These are phyloP conservation scores for Juglanconis juglandina DNA, from an alignment of 2,329 filamentous ascomycete genomes.

Conservation along the genomic window DNA sequence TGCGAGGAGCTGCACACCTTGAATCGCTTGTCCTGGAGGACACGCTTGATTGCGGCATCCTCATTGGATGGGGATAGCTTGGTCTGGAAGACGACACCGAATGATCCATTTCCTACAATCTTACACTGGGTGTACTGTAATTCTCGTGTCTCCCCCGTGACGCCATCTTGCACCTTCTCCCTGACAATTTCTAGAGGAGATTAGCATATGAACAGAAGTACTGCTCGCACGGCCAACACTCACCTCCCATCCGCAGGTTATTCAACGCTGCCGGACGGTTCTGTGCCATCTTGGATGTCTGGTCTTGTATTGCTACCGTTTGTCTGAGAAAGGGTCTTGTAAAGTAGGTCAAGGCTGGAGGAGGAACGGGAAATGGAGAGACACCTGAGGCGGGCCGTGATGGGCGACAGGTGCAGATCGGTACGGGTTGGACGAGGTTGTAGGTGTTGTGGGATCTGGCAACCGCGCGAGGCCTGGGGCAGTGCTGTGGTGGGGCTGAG, in stretches of 20 bases:
- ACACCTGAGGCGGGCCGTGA: conserved; percentile 29
- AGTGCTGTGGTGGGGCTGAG: not conserved
- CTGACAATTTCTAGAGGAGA: conserved; percentile 78
- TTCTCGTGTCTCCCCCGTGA: conserved; percentile 94
- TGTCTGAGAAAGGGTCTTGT: conserved; percentile 13
- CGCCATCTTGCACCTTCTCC: conserved; percentile 97
- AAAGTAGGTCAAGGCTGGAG: conserved; percentile 18
- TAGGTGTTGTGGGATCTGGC: conserved; percentile 1
- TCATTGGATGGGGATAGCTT: conserved; percentile 97
- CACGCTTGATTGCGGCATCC: conserved; percentile 97
- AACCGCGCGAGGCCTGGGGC: conserved; percentile 6
- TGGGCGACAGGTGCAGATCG: conserved; percentile 26
- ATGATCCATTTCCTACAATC: conserved; percentile 98
- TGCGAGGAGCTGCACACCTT: conserved; percentile 60
- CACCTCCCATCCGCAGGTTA: conserved; percentile 93
- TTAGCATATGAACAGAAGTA: conserved; percentile 23
- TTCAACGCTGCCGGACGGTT: conserved; percentile 87
- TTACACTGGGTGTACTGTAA: conserved; percentile 99
- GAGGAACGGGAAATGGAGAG: conserved; percentile 20
- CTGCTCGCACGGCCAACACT: conserved; percentile 39
- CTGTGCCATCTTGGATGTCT: conserved; percentile 66
- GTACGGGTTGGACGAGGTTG: not conserved
- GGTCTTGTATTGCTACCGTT: conserved; percentile 25
- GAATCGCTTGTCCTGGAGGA: conserved; percentile 98
- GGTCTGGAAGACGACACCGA: conserved; percentile 98